A percentile compares a stretch with the other conserved stretches of the same genome.
Evolutionary conservation across 345 rosid species (phyloP).

Genomic region (Eucalyptus guilfoylei): DNA sequence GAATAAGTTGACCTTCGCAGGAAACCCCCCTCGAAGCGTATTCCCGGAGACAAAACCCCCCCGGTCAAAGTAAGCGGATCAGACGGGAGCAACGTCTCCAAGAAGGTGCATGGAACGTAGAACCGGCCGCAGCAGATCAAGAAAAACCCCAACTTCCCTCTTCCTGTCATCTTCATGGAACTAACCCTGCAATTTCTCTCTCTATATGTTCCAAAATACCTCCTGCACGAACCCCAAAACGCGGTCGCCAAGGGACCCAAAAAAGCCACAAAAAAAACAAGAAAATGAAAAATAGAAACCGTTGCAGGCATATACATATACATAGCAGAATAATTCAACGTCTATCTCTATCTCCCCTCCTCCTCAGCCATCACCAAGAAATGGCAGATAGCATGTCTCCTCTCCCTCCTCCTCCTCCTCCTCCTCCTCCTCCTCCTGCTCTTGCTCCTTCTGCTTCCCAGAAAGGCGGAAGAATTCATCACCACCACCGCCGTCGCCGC

Average conservation of each 20-base stretch:
- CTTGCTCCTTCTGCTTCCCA: not conserved
- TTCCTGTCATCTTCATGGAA: conserved; percentile 10
- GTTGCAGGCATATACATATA: not conserved
- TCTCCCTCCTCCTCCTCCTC: not conserved
- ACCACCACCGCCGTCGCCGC: not conserved
- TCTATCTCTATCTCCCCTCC: not conserved
- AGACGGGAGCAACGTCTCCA: not conserved
- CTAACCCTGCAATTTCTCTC: conserved; percentile 7
- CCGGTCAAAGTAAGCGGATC: not conserved
- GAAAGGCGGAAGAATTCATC: not conserved
- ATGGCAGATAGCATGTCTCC: not conserved
- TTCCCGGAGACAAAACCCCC: not conserved
- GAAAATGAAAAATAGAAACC: not conserved
- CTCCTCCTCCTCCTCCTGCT: not conserved
- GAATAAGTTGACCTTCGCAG: not conserved
- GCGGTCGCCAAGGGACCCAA: not conserved
- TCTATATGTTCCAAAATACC: not conserved
- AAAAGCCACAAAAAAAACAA: not conserved
- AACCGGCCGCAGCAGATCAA: not conserved
- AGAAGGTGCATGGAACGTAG: not conserved
- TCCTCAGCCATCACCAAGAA: not conserved
- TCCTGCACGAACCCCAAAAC: not conserved
- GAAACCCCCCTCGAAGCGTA: not conserved
- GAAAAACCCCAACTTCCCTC: not conserved
- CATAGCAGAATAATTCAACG: not conserved